Conservation (phyloP, 2,329 filamentous ascomycete species). For the Epichloe typhina region DNA sequence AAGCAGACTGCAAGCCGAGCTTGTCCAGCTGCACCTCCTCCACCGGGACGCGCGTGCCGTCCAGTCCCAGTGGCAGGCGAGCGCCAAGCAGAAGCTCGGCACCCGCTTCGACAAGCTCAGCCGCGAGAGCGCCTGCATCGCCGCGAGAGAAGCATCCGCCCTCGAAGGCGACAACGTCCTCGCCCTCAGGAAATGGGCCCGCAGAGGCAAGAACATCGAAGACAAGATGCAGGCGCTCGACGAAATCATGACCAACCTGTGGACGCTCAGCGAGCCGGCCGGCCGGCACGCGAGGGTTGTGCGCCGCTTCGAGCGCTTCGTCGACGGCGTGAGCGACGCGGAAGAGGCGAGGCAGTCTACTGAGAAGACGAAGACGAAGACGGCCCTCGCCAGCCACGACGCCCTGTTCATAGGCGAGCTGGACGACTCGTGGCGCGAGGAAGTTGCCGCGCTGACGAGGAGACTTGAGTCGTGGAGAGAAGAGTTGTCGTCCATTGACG, state of each 20-base stretch:
- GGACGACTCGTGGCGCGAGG: constrained; percentile 44
- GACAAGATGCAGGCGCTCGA: constrained; percentile 46
- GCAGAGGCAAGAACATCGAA: constrained; percentile 27
- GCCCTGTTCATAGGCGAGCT: constrained; percentile 40
- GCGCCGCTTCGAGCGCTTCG: constrained; percentile 47
- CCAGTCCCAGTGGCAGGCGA: constrained; percentile 38
- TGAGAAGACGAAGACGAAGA: constrained; percentile 17
- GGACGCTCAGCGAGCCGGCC: constrained; percentile 40
- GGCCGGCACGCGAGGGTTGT: constrained; percentile 44
- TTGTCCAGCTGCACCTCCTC: constrained; percentile 52
- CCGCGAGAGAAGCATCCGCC: constrained; percentile 26
- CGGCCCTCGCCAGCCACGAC: constrained; percentile 13
- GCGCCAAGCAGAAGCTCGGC: constrained; percentile 36
- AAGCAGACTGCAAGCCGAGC: constrained; percentile 45
- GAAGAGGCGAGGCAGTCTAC: constrained; percentile 29
- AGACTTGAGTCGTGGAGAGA: constrained; percentile 41
- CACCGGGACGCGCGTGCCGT: constrained; percentile 39
- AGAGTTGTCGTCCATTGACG: constrained; percentile 30
- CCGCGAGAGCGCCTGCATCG: constrained; percentile 20
- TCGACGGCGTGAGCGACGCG: constrained; percentile 32
- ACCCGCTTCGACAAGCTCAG: constrained; percentile 29
- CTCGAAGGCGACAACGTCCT: constrained; percentile 37
- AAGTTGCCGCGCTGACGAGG: constrained; percentile 37
- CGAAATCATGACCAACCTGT: constrained; percentile 41
- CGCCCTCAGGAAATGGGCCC: constrained; percentile 39